Evolutionary conservation across 441 rosid species (phyloP), one percentile per base, ranked within the genome.

Genomic region (Eruca vesicaria): DNA sequence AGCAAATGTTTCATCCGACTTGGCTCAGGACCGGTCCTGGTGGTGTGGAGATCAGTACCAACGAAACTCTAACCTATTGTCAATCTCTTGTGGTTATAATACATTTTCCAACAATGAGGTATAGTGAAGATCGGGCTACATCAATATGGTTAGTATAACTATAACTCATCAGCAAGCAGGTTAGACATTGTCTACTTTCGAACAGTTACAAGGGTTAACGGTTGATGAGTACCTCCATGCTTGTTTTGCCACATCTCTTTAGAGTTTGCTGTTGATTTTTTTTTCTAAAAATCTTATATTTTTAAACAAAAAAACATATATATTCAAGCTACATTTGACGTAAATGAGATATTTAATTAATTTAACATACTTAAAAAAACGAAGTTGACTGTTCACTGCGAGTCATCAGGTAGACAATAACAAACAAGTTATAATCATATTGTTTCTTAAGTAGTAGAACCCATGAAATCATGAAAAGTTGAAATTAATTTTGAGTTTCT

Each of bases 371-470:
- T 41, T 7, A 15, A 48, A 48, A 8, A 48, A 8, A 16, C 7
- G 4, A 48, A 55, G 60, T 23, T 15, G 66, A 69, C 66, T 56
- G 61, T 31, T 62, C 68, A 55, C n/a, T 43, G 15, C 10, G 11
- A 63, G 48, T 63, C 50, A 67, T 23, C 7, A 14, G 32, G 50
- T 35, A 74, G 50, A 74, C 66, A 62, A 61, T 53, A 23, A 16
- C 45, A 79, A 68, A 79, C 63, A 48, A 29, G 3, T 29, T 57
- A 62, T 19, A 35, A 74, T 69, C 75, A 79, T 79, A 64, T 32
- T 69, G 78, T 63, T 33, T 41, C 66, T 10, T 14, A 19, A n/a
- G 29, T 60, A 60, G 20, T 14, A 36, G 20, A 66, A 60, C 29
- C 73, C n/a, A 69, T 58, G 23, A 74, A 63, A 73, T 64, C 35